Evolutionary conservation across 192 early-diverging fungal species (phyloP).

Genomic region (Rhizophagus sp.): DNA sequence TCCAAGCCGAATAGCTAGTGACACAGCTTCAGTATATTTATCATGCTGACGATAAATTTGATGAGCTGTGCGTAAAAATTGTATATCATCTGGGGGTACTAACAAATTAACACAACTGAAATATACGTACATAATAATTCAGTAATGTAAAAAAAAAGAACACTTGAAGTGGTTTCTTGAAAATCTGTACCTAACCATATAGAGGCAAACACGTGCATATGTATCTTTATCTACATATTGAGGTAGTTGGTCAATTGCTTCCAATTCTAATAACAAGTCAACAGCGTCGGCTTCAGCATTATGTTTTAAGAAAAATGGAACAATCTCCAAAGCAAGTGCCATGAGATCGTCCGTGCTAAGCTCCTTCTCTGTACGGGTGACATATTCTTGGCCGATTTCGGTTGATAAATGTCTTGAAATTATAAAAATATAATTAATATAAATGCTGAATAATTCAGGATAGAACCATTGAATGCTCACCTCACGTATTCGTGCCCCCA

Average conservation of each 20-base stretch:
- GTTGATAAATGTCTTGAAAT: conserved; percentile 78
- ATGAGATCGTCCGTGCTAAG: conserved; percentile 65
- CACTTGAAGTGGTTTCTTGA: neutral
- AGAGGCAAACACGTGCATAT: conserved; percentile 91
- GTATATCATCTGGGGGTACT: conserved; percentile 85
- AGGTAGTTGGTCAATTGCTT: conserved; percentile 76
- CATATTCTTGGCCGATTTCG: conserved; percentile 89
- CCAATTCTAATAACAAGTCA: conserved; percentile 91
- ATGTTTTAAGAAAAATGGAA: conserved; percentile 95
- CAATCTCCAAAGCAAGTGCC: conserved; percentile 77
- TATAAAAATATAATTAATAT: neutral
- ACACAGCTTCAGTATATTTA: conserved; percentile 81
- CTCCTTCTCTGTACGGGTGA: conserved; percentile 58
- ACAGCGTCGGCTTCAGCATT: conserved; percentile 99
- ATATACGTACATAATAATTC: neutral
- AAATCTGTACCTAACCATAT: conserved; percentile 77
- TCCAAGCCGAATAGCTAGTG: conserved; percentile 83
- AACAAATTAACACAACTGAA: conserved; percentile 88
- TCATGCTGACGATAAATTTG: conserved; percentile 84
- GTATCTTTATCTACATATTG: conserved; percentile 91
- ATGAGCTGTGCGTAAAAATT: conserved; percentile 85
- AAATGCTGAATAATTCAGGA: neutral
- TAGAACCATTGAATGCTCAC: conserved; percentile 34
- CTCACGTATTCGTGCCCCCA: conserved; percentile 99
- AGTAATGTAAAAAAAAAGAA: neutral